Evolutionary conservation across 371 early-diverging fungal genomes (phyloP), one percentile per base, ranked within the genome.

Genomic region (Gilbertella persicaria): DNA sequence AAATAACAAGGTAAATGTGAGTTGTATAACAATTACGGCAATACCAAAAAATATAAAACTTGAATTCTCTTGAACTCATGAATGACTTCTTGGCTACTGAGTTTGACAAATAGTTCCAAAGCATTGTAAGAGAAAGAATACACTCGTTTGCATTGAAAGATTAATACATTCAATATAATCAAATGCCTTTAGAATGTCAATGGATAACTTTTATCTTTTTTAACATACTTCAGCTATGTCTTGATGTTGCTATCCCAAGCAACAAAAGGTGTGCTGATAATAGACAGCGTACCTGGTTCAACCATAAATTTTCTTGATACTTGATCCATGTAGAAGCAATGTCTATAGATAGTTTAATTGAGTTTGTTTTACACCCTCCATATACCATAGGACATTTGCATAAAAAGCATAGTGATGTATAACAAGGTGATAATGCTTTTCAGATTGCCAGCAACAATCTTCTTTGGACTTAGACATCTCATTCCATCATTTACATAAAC

Each of bases 281-380:
- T 64, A 13, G 47, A 21, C 1, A 41, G 55, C 28, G 57, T 62
- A 12, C 30, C n/a, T 1, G 65, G 60, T 7, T 58, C 21, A 6
- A 21, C 16, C 6, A 62, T 45, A 24, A 69, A 80, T 17, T 75
- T 46, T 74, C 77, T 1, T 45, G 42, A 26, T 80, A 80, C 51
- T 74, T 78, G 26, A 80, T 77, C 60, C 57, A 77, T n/a, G 77
- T 69, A 21, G 75, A 76, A 36, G 51, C 46, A 6, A 67, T 43
- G 53, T 77, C 74, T 73, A 67, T 16, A 2, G n/a, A n/a, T n/a
- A n/a, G n/a, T n/a, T n/a, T n/a, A 14, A 9, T 19, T 29, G 5
- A 14, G 6, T 14, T 13, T 30, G 12, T 24, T 10, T 37, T 13
- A 21, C 6, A 14, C 10, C 19, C 3, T 35, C n/a, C 20, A 23